These are phyloP conservation scores for Globisporangium middletonii DNA, from an alignment of 352 stramenopile species.

Conservation along the genomic window DNA sequence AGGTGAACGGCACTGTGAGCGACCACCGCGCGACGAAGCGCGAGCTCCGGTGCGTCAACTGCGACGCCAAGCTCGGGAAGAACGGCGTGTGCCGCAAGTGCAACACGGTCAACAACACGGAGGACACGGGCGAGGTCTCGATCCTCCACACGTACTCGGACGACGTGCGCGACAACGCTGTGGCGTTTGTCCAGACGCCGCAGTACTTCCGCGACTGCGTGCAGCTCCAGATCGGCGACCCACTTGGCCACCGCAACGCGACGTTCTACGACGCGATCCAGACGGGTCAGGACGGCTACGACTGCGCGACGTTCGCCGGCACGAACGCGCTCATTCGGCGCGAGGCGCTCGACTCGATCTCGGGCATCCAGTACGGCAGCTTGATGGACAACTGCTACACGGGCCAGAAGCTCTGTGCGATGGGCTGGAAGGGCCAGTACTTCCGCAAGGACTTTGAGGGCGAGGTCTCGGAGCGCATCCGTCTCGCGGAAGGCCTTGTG, in stretches of 20 bases:
- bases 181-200: constrained; percentile 61
- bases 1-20: constrained; percentile 76
- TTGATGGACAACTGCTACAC: constrained; percentile 90
- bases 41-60: constrained; percentile 70
- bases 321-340: constrained; percentile 89
- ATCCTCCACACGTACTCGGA: constrained; percentile 79
- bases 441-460: constrained; percentile 90
- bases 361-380: constrained; percentile 86
- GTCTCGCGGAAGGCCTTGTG: constrained; percentile 75
- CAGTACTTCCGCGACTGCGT: constrained; percentile 88
- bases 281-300: constrained; percentile 83
- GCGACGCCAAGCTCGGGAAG: constrained; percentile 66
- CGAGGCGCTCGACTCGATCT: constrained; percentile 85
- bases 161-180: constrained; percentile 87
- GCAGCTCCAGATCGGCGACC: constrained; percentile 79
- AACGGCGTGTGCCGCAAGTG: constrained; percentile 73
- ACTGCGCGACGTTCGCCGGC: constrained; percentile 83
- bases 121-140: constrained; percentile 37
- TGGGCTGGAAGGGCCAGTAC: constrained; percentile 84
- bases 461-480: constrained; percentile 80
- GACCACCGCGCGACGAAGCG: constrained; percentile 63
- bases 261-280: constrained; percentile 90
- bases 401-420: constrained; percentile 79
- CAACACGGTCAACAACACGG: constrained; percentile 31
- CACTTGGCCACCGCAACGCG: constrained; percentile 86